Base-by-base conservation (phyloP, 2,329 filamentous ascomycete genomes). In the Hypoxylon sp. region DNA sequence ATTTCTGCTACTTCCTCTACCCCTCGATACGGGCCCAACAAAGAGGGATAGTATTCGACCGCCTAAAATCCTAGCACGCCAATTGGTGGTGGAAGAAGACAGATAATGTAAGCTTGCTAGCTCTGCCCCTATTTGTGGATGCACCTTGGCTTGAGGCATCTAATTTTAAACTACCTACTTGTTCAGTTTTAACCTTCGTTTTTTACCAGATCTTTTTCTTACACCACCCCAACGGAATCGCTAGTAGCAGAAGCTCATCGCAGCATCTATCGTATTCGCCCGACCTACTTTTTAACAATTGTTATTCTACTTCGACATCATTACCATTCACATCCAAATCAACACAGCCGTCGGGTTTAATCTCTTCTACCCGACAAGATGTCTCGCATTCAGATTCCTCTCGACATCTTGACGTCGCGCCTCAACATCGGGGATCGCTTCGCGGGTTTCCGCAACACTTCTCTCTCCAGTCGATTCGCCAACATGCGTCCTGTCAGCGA, bases 401-500 rank as follows among this genome's bases (percentile, higher is more conserved):
- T 97, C 67, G 92, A 96, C 73, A 85, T 88, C 68, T 77, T 97
- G 72, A 96, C 93, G 73, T 96, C 91, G 65, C 88, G 92, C 65
- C 83, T 97, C 72, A 94, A 94, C 76, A 76, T 96, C 56, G 77
- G 78, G 62, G 91, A 94, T 62, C 90, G 92, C 70, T 93, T 97
- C 76, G 84, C 90, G 64, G 85, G 87, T 69, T 80, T 97, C 60
- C 87, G 91, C 69, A 85, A 86, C 54, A 90, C 91, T 63, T 89
- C 90, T 23, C 71, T 97, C 55, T 83, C 83, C 52, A 83, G 86
- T 60, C 88, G 94, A 61, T 97, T 97, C 74, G 86, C 92, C 73
- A 97, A 97, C 76, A 82, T 99, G 69, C 89, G 87, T 55, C 93
- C 94, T 55, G 74, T 97, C 64, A 86, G 87, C 71, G 94, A 99